phyloP scores from a whole-genome alignment of 352 stramenopile species.

The Phytophthora foliorum region DNA sequence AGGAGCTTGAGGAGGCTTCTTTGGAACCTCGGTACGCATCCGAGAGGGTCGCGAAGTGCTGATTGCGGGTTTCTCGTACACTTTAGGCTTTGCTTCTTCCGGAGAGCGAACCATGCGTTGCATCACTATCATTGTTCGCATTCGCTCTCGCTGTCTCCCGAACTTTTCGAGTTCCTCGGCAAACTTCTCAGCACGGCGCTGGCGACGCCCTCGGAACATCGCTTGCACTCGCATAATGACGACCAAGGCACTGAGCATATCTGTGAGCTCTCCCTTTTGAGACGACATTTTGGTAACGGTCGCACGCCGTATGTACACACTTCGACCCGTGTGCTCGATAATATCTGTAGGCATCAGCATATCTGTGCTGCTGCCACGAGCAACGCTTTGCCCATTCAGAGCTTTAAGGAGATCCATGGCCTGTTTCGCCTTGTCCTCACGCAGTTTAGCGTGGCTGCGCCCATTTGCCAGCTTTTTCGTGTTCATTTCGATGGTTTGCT shows the following conservation, averaged over 20 bases:
- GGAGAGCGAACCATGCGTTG: constrained; percentile 30
- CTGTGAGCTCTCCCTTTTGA: constrained; percentile 7
- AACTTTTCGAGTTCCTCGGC: constrained; percentile 43
- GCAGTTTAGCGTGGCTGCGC: constrained; percentile 50
- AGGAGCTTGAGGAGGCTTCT: constrained; percentile 4
- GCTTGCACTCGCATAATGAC: constrained; percentile 47
- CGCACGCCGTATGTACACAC: constrained; percentile 9
- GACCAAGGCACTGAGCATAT: constrained; percentile 33
- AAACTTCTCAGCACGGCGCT: constrained; percentile 41
- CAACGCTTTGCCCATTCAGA: constrained; percentile 55
- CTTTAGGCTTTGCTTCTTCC: constrained; percentile 16
- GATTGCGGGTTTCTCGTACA: neutral
- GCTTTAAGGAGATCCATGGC: constrained; percentile 69
- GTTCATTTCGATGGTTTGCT: constrained; percentile 66
- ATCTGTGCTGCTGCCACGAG: constrained; percentile 11
- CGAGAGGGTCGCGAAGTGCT: constrained; percentile 10
- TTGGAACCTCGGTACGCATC: constrained; percentile 13
- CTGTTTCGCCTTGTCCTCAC: constrained; percentile 55
- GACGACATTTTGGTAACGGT: constrained; percentile 18
- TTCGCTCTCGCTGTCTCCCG: constrained; percentile 34
- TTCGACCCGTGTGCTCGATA: neutral
- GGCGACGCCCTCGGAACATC: constrained; percentile 42
- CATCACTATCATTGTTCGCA: constrained; percentile 40
- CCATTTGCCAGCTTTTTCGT: constrained; percentile 45
- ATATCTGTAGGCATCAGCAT: constrained; percentile 12